These are phyloP conservation scores for Plasmodium coatneyi DNA, from an alignment of 169 alveolate species.

Conservation along the genomic window DNA sequence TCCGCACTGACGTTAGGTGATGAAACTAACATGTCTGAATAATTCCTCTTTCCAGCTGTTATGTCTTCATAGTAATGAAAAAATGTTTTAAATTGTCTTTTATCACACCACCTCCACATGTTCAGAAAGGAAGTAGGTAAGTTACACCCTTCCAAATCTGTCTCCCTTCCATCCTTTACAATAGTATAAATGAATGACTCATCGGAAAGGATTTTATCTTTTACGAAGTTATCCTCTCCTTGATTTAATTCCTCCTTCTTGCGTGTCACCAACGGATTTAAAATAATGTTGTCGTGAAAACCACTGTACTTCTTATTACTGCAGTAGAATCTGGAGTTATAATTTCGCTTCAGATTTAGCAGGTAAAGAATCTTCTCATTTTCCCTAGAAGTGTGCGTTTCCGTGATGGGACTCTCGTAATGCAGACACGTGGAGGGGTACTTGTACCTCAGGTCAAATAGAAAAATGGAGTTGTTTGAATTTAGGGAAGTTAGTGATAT, in stretches of 20 bases:
- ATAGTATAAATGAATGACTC: conserved; percentile 69
- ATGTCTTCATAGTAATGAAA: conserved; percentile 49
- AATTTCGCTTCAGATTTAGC: conserved; percentile 25
- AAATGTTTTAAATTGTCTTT: conserved; percentile 65
- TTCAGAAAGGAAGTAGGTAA: conserved; percentile 44
- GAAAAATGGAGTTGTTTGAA: conserved; percentile 61
- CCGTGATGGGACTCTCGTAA: conserved; percentile 38
- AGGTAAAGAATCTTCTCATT: conserved; percentile 29
- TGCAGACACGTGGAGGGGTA: conserved; percentile 68
- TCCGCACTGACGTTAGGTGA: background rate
- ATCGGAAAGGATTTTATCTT: conserved; percentile 46
- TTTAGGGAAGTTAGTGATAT: conserved; percentile 52
- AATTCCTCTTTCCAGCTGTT: background rate
- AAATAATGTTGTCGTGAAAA: conserved; percentile 48
- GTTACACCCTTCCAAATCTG: background rate
- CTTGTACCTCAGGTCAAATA: conserved; percentile 61
- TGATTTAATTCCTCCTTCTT: background rate
- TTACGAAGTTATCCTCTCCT: background rate
- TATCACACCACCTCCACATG: conserved; percentile 76
- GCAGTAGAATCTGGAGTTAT: conserved; percentile 25
- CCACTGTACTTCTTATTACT: conserved; percentile 35
- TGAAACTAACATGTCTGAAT: background rate
- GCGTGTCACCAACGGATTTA: conserved; percentile 9
- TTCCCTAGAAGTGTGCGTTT: background rate
- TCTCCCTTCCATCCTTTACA: conserved; percentile 17